Conservation (phyloP, 2,329 filamentous ascomycete genomes). For the Thermochaetoides dissita region DNA sequence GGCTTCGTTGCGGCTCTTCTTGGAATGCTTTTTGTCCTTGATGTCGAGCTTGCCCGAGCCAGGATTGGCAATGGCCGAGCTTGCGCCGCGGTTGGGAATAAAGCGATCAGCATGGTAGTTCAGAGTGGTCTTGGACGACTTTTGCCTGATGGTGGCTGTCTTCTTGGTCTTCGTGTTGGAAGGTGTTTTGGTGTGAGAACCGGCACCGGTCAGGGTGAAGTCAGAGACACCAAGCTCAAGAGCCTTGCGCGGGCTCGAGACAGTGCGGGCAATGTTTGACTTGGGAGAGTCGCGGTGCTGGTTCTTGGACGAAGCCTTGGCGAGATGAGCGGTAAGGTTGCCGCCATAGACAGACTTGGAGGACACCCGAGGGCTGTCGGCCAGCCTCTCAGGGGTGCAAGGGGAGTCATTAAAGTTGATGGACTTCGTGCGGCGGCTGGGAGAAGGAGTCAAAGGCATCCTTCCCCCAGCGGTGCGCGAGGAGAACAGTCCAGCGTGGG, state of each 20-base stretch:
- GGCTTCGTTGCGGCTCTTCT: slow-evolving; percentile 54
- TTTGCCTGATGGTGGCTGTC: slow-evolving; percentile 38
- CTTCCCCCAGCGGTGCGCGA: slow-evolving; percentile 86
- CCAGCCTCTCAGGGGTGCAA: slow-evolving; percentile 55
- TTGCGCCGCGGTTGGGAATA: slow-evolving; percentile 84
- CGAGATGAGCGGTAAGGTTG: slow-evolving; percentile 66
- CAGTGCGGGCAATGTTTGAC: slow-evolving; percentile 75
- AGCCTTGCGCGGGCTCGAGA: slow-evolving; percentile 63
- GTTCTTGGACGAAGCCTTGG: slow-evolving; percentile 54
- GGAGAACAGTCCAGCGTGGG: slow-evolving; percentile 84
- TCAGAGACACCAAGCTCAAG: slow-evolving; percentile 87
- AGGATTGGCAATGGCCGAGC: slow-evolving; percentile 71
- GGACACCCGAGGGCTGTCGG: slow-evolving; percentile 34
- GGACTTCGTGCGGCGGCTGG: slow-evolving; percentile 44
- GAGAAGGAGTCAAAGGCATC: slow-evolving; percentile 87
- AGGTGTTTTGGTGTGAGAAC: slow-evolving; percentile 46
- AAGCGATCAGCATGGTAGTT: slow-evolving; percentile 80
- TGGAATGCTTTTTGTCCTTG: slow-evolving; percentile 56
- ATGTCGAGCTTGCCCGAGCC: slow-evolving; percentile 72
- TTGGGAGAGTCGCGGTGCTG: slow-evolving; percentile 78
- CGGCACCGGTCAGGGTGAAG: slow-evolving; percentile 79
- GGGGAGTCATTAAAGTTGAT: slow-evolving; percentile 53
- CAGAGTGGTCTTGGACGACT: slow-evolving; percentile 59
- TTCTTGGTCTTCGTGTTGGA: slow-evolving; percentile 42
- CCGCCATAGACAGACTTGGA: slow-evolving; percentile 66